Percentiles rank a stretch among this genome's conserved stretches.
These are phyloP conservation scores for Falciphora oryzae DNA, from an alignment of 2,329 filamentous ascomycete genomes.

Conservation along the genomic window DNA sequence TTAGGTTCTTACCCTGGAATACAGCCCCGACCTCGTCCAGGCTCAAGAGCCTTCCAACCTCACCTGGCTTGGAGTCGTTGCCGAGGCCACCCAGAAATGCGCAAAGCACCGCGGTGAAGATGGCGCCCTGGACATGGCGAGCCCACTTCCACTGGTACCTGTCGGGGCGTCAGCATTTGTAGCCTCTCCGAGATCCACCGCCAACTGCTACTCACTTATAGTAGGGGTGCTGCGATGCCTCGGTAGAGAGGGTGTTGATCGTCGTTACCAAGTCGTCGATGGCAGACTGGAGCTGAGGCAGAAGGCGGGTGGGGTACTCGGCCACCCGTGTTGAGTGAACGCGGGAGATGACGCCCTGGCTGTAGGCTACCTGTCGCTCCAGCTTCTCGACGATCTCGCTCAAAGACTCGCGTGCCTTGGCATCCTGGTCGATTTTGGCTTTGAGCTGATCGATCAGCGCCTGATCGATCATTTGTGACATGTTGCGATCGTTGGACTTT, in stretches of 20 bases:
- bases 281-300: constrained; percentile 63
- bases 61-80: constrained; percentile 45
- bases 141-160: constrained; percentile 83
- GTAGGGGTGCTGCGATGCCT: constrained; percentile 84
- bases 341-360: constrained; percentile 77
- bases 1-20: constrained; percentile 54
- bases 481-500: neutral
- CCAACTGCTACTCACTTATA: constrained; percentile 65
- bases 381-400: constrained; percentile 75
- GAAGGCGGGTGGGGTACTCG: constrained; percentile 32
- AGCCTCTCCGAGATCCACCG: neutral
- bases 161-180: neutral
- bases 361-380: constrained; percentile 75
- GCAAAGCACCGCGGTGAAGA: constrained; percentile 48
- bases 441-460: constrained; percentile 85
- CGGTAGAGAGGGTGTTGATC: constrained; percentile 61
- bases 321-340: constrained; percentile 67
- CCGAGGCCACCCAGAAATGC: constrained; percentile 76
- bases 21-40: constrained; percentile 81
- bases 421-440: constrained; percentile 83
- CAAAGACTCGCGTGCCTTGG: constrained; percentile 74
- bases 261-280: constrained; percentile 69
- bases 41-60: constrained; percentile 65
- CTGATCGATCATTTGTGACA: constrained; percentile 62
- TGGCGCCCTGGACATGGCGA: constrained; percentile 75